These are phyloP conservation scores for Phytophthora multivora DNA, from an alignment of 352 stramenopile genomes.

Conservation along the genomic window DNA sequence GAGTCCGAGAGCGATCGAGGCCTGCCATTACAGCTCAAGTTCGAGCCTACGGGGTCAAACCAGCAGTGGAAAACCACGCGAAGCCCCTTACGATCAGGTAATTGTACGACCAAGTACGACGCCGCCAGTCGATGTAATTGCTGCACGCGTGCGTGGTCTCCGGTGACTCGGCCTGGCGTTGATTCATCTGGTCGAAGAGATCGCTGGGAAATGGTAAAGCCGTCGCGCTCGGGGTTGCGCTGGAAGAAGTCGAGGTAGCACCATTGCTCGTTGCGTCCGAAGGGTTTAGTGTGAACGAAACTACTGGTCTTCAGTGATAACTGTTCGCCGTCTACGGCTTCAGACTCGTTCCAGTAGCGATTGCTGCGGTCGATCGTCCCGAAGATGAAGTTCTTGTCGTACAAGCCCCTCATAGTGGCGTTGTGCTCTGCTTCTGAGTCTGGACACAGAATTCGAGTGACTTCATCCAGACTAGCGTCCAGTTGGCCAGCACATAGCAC, in stretches of 20 bases:
- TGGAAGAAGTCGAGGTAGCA: conserved; percentile 31
- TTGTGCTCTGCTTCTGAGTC: conserved; percentile 24
- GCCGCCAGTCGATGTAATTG: conserved; percentile 36
- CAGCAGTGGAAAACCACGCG: conserved; percentile 35
- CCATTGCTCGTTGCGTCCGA: conserved; percentile 26
- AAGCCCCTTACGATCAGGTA: conserved; percentile 24
- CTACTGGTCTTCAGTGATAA: conserved; percentile 33
- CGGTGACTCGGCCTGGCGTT: conserved; percentile 7
- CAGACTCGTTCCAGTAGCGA: not conserved
- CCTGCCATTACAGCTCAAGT: not conserved
- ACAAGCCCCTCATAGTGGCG: conserved; percentile 29
- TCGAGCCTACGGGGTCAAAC: conserved; percentile 7
- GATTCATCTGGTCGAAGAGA: conserved; percentile 10
- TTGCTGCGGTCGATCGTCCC: conserved; percentile 22
- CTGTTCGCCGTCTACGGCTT: conserved; percentile 4
- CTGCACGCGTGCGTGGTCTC: conserved; percentile 20
- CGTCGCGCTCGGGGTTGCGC: conserved; percentile 11
- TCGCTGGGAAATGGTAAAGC: conserved; percentile 29
- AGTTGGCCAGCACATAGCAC: conserved; percentile 23
- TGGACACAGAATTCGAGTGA: conserved; percentile 21
- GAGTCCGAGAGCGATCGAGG: not conserved
- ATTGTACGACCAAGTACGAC: conserved; percentile 27
- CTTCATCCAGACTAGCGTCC: conserved; percentile 29
- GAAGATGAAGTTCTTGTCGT: conserved; percentile 34
- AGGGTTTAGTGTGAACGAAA: conserved; percentile 15